Evolutionary conservation across 768 basidiomycete species (phyloP).

Genomic region (Scleroderma citrinum): DNA sequence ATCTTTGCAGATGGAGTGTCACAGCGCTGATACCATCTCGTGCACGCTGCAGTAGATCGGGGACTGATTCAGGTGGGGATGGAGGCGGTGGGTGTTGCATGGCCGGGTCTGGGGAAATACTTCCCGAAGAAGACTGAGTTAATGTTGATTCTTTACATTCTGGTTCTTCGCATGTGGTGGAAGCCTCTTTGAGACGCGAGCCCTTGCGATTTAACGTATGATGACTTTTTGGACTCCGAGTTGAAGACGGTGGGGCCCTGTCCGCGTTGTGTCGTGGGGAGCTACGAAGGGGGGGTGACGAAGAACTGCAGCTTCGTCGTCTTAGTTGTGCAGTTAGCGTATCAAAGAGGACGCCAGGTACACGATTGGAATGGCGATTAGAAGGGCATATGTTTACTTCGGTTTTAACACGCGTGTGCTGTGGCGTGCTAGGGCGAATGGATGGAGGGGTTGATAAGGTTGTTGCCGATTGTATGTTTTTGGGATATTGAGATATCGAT

Average conservation of each 20-base stretch:
- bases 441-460: conserved; percentile 6
- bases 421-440: neutral
- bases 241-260: neutral
- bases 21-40: conserved; percentile 56
- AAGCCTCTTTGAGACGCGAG: conserved; percentile 5
- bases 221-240: neutral
- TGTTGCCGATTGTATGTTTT: neutral
- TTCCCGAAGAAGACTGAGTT: neutral
- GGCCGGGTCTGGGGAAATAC: neutral
- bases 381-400: conserved; percentile 8
- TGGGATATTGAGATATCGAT: neutral
- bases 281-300: neutral
- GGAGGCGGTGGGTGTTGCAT: conserved; percentile 49
- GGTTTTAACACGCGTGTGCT: conserved; percentile 23
- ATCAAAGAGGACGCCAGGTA: conserved; percentile 7
- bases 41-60: conserved; percentile 54
- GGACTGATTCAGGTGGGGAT: conserved; percentile 48
- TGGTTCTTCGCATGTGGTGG: conserved; percentile 3
- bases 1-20: conserved; percentile 49
- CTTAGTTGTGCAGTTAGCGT: conserved; percentile 9
- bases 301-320: conserved; percentile 14
- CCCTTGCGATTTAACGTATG: conserved; percentile 1
- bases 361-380: conserved; percentile 6
- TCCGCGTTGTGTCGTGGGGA: neutral
- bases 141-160: conserved; percentile 1